These are phyloP conservation scores for Apostasia shenzhenica DNA, from an alignment of 106 monocot genomes.

Conservation along the genomic window DNA sequence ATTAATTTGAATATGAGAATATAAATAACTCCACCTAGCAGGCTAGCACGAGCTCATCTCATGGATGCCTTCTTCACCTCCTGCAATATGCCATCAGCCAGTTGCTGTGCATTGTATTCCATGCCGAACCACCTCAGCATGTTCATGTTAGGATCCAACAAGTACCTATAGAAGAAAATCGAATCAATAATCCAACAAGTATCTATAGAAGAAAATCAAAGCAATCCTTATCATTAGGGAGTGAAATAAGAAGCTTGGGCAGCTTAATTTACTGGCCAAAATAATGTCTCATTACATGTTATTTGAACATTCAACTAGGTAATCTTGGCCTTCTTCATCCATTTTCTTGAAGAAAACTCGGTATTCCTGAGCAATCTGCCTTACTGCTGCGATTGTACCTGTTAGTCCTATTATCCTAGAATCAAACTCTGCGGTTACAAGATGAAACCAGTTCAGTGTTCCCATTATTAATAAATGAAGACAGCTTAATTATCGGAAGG, in stretches of 20 bases:
- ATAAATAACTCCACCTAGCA: background rate
- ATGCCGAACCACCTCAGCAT: slow-evolving; percentile 59
- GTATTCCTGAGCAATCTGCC: slow-evolving; percentile 89
- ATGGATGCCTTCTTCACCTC: slow-evolving; percentile 56
- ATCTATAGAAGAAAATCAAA: background rate
- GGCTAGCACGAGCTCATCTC: slow-evolving; percentile 8
- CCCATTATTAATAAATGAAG: background rate
- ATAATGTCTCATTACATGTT: slow-evolving; percentile 56
- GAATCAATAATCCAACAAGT: background rate
- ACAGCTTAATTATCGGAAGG: background rate
- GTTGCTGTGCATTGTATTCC: slow-evolving; percentile 54
- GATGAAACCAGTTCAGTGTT: background rate
- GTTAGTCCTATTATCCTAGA: slow-evolving; percentile 80
- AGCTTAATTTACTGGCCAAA: background rate
- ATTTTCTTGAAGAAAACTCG: slow-evolving; percentile 86
- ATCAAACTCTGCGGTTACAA: slow-evolving; percentile 68
- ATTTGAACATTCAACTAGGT: slow-evolving; percentile 85
- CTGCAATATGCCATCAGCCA: slow-evolving; percentile 42
- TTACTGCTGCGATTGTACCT: slow-evolving; percentile 53
- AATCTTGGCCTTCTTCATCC: slow-evolving; percentile 88
- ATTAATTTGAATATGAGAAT: background rate
- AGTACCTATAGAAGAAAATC: slow-evolving; percentile 31
- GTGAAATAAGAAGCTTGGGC: background rate
- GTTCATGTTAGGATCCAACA: slow-evolving; percentile 74
- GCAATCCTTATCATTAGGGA: background rate